Conservation (phyloP, 2,329 filamentous ascomycete species). For the Xylaria sp. region DNA sequence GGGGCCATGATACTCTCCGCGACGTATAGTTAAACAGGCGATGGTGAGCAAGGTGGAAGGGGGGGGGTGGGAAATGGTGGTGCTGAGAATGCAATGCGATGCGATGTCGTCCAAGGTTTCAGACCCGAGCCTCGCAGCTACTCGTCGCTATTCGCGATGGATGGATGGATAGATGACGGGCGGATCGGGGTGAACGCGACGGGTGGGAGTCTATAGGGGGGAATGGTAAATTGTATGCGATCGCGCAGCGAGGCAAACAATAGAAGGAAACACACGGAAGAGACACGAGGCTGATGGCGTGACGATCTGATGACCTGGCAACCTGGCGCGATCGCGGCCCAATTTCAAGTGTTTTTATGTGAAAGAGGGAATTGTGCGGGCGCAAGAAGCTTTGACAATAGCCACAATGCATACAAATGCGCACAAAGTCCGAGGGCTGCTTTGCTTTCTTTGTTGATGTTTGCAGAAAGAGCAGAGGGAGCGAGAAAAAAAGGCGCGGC, state of each 20-base stretch:
- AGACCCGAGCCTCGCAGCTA: conserved; percentile 2
- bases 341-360: neutral
- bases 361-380: neutral
- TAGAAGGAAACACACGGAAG: neutral
- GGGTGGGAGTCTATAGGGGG: neutral
- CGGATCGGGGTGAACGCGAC: neutral
- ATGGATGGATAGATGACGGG: too few relatives aligned
- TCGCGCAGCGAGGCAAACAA: neutral
- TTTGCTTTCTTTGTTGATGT: conserved; percentile 15
- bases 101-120: neutral
- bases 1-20: conserved; percentile 8
- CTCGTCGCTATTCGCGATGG: neutral
- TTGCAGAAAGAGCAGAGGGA: conserved; percentile 6
- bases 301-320: conserved; percentile 1
- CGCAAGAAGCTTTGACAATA: neutral
- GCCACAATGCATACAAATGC: neutral
- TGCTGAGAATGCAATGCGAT: too few relatives aligned
- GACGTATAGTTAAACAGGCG: conserved; percentile 2
- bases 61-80: neutral
- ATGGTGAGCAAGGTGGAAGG: neutral
- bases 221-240: neutral
- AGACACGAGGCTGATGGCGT: conserved; percentile 8
- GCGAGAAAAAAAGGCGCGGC: conserved; percentile 6
- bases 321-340: neutral
- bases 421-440: neutral